Conservation (phyloP, 2,329 filamentous ascomycete genomes). For the Calonectria pseudoreteaudii region DNA sequence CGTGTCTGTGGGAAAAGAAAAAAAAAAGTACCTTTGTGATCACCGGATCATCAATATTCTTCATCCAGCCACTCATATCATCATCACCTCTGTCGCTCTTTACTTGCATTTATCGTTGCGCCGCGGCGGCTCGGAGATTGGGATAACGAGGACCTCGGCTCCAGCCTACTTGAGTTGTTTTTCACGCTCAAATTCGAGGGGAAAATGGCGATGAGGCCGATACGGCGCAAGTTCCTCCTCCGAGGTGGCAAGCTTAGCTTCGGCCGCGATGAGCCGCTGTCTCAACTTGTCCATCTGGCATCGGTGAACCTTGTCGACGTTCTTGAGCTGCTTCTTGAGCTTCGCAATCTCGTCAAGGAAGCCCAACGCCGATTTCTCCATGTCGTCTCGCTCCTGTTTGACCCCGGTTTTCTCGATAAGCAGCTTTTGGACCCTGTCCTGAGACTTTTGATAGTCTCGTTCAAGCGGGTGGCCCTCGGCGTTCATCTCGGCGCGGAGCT, state of each 20-base stretch:
- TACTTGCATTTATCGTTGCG: neutral
- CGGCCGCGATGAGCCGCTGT: neutral
- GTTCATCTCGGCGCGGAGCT: slow-evolving; percentile 1
- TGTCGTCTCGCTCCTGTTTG: neutral
- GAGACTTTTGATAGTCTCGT: neutral
- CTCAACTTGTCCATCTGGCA: neutral
- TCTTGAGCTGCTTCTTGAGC: neutral
- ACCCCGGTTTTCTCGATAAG: neutral
- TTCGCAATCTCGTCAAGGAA: neutral
- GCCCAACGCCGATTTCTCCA: neutral
- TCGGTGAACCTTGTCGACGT: neutral
- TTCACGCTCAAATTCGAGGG: neutral
- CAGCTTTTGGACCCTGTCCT: neutral
- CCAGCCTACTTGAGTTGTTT: slow-evolving; percentile 4
- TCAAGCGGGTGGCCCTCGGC: neutral
- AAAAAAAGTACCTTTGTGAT: neutral
- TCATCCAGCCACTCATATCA: neutral
- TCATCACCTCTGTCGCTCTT: neutral
- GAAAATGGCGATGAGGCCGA: neutral
- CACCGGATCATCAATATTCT: neutral
- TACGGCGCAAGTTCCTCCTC: neutral
- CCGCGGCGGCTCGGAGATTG: neutral
- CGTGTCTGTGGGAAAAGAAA: neutral
- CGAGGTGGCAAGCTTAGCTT: neutral
- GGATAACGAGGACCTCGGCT: too few species aligned